Conservation (phyloP, 2,329 filamentous ascomycete genomes). For the Dactylellina sp. region DNA sequence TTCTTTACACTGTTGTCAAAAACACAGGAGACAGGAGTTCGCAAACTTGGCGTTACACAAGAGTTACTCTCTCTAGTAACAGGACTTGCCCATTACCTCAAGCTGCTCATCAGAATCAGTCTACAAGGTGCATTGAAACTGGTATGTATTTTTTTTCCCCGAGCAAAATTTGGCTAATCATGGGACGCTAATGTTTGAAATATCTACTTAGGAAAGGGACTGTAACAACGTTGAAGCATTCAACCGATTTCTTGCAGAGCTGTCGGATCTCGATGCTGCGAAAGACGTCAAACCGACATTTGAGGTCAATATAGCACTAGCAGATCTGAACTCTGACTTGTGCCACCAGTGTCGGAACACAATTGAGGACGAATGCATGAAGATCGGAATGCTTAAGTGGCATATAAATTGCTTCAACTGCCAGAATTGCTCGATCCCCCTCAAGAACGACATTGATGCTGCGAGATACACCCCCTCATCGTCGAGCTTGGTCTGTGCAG, state of each 20-base stretch:
- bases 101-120: conserved; percentile 95
- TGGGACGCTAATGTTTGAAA: conserved; percentile 8
- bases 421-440: conserved; percentile 77
- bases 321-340: conserved; percentile 83
- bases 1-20: conserved; percentile 97
- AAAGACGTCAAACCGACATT: conserved; percentile 77
- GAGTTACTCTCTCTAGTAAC: conserved; percentile 98
- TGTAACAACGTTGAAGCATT: conserved; percentile 79
- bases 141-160: conserved; percentile 46
- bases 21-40: conserved; percentile 88
- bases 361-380: conserved; percentile 93
- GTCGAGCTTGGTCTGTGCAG: conserved; percentile 76
- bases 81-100: conserved; percentile 94
- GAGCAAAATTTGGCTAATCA: neutral
- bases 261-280: conserved; percentile 82
- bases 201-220: conserved; percentile 74
- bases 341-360: conserved; percentile 84
- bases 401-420: conserved; percentile 82
- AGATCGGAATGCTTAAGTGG: conserved; percentile 80
- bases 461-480: conserved; percentile 76
- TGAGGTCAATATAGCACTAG: conserved; percentile 75
- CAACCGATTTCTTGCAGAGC: conserved; percentile 82
- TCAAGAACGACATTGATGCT: conserved; percentile 76
- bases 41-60: conserved; percentile 94
- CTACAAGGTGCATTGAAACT: conserved; percentile 91